Base-by-base conservation (phyloP, 208 protist species). In the Acanthamoeba healyi region DNA sequence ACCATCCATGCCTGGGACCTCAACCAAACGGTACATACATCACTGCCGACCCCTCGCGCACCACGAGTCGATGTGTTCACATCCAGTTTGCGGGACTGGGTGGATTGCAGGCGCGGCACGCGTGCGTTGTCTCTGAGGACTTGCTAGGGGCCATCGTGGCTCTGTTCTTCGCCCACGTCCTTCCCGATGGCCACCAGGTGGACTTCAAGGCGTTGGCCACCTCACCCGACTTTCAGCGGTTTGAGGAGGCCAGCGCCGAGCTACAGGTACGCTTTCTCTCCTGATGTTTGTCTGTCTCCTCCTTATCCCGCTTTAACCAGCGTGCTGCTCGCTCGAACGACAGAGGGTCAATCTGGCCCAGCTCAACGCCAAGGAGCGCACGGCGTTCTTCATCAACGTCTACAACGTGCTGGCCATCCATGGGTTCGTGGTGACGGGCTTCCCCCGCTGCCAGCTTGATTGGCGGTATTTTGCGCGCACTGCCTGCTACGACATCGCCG, bases 341-440 rank as follows among this genome's bases (percentile, higher is more conserved):
- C 40, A 89, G 54, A 7, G 36, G 49, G 81, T 89, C 9, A 44
- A 89, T 24, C 54, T 89, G 32, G 44, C 51, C 5, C 46, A 36
- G 40, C 29, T 89, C 7, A 63, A 49, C n/a, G 46, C 44, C 10
- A 63, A 58, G 32, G 81, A 89, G 32, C 81, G 81, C n/a, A 89
- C 29, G 24, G 81, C 81, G n/a, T 89, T 89, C 81, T 89, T 89
- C 51, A 89, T 89, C 51, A 89, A 89, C 51, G 81, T 89, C 15
- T 89, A 89, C 81, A 89, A 89, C 51, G 51, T 89, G n/a, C 81
- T 89, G 26, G 40, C 46, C 51, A 89, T 89, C 51, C 81, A 89
- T 26, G 81, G 46, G 9, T 63, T 49, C 46, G 40, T 89, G n/a
- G 81, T 89, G 26, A 44, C 38, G 40, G 81, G 81, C 51, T 63